These are phyloP conservation scores for Tetradesmus obliquus DNA, from an alignment of 139 green algal species.

Conservation along the genomic window DNA sequence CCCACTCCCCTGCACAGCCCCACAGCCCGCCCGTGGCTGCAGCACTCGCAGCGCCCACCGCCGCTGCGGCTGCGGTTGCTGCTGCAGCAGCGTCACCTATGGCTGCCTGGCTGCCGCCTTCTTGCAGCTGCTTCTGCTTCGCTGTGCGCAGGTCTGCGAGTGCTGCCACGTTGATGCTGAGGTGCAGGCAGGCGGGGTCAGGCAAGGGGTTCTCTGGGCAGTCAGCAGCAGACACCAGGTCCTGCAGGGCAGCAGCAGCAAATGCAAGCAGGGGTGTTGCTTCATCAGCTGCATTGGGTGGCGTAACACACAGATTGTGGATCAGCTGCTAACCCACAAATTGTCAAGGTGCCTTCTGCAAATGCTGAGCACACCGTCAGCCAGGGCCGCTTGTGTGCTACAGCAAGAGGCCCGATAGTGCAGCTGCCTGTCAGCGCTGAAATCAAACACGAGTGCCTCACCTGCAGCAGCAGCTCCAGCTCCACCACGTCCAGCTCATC, in stretches of 20 bases:
- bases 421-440: too few species aligned
- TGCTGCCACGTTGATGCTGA: constrained; percentile 38
- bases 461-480: constrained; percentile 32
- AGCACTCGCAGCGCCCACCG: background rate
- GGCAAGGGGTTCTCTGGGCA: constrained; percentile 38
- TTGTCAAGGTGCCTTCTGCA: background rate
- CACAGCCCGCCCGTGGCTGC: constrained; percentile 1
- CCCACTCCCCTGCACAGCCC: constrained; percentile 29
- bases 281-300: background rate
- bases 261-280: background rate
- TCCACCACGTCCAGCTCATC: constrained; percentile 31
- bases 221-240: background rate
- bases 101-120: background rate
- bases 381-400: too few species aligned
- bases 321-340: background rate
- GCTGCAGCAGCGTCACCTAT: background rate
- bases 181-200: constrained; percentile 43
- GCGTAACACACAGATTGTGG: background rate
- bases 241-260: background rate
- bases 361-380: background rate
- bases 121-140: constrained; percentile 22
- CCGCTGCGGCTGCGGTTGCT: background rate
- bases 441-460: background rate
- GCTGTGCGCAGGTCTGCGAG: background rate
- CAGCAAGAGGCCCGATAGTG: too few species aligned